Conservation (phyloP, 2,329 filamentous ascomycete species). For the Apiospora arundinis region DNA sequence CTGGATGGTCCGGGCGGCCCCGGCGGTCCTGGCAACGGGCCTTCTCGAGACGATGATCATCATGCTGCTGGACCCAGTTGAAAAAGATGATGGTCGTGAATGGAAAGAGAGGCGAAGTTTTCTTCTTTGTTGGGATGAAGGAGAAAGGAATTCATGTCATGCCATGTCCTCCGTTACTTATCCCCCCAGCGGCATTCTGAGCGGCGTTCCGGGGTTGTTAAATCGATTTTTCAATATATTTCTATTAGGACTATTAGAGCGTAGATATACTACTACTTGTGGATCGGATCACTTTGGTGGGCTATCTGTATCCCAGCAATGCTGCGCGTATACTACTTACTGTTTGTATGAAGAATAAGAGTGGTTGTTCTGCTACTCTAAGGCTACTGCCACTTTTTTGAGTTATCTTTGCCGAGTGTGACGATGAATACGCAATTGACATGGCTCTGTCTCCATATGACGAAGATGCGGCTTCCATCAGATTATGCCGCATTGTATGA, state of each 20-base stretch:
- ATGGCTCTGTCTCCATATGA: background rate
- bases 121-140: background rate
- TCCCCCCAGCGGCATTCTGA: background rate
- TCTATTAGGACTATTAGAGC: background rate
- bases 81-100: background rate
- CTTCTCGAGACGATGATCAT: conserved; percentile 33
- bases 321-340: background rate
- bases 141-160: background rate
- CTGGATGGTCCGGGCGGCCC: conserved; percentile 65
- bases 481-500: too few species aligned
- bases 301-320: background rate
- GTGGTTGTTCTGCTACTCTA: background rate
- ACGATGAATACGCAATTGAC: too few species aligned
- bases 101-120: background rate
- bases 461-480: too few species aligned
- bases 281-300: background rate
- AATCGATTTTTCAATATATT: background rate
- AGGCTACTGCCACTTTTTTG: too few species aligned
- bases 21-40: conserved; percentile 2
- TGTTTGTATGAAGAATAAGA: background rate
- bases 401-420: too few species aligned
- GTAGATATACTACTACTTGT: background rate
- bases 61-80: conserved; percentile 30
- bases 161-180: background rate
- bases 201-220: conserved; percentile 11